phyloP scores from a whole-genome alignment of 1,139 yeast species.

The Geotrichum aggregatum region DNA sequence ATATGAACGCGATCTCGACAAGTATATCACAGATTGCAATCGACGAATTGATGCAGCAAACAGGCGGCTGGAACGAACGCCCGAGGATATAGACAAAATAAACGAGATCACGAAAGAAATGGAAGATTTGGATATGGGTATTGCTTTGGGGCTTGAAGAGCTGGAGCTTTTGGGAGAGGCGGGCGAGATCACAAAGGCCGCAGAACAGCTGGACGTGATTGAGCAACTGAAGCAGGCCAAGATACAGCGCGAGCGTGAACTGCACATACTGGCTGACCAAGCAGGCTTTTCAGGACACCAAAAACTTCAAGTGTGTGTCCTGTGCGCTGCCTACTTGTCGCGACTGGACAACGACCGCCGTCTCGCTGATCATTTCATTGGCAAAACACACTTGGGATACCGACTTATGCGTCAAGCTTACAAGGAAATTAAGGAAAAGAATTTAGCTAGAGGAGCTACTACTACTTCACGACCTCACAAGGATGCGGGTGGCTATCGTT shows the following conservation, averaged over 20 bases:
- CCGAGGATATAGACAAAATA: slow-evolving; percentile 68
- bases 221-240: slow-evolving; percentile 43
- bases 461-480: too few relatives aligned
- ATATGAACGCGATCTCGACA: slow-evolving; percentile 51
- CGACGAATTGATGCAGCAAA: slow-evolving; percentile 62
- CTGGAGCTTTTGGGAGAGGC: slow-evolving; percentile 52
- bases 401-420: slow-evolving; percentile 69
- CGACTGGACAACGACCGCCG: slow-evolving; percentile 84
- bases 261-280: slow-evolving; percentile 60
- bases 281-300: slow-evolving; percentile 87
- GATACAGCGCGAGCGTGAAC: slow-evolving; percentile 45
- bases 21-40: slow-evolving; percentile 63
- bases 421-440: slow-evolving; percentile 44
- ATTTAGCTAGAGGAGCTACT: slow-evolving; percentile 14
- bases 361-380: slow-evolving; percentile 86
- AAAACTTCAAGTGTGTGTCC: slow-evolving; percentile 83
- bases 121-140: slow-evolving; percentile 60
- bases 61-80: slow-evolving; percentile 66
- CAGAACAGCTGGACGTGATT: slow-evolving; percentile 45
- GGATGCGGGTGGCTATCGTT: too few relatives aligned
- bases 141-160: slow-evolving; percentile 70
- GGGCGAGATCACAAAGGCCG: slow-evolving; percentile 52
- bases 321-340: slow-evolving; percentile 87
- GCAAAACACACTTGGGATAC: slow-evolving; percentile 80
- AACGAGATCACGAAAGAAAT: slow-evolving; percentile 60